Evolutionary conservation across 1,284 basidiomycete genomes (phyloP), one percentile per base, ranked within the genome.

Genomic region (Apiotrichum akiyoshidainum): DNA sequence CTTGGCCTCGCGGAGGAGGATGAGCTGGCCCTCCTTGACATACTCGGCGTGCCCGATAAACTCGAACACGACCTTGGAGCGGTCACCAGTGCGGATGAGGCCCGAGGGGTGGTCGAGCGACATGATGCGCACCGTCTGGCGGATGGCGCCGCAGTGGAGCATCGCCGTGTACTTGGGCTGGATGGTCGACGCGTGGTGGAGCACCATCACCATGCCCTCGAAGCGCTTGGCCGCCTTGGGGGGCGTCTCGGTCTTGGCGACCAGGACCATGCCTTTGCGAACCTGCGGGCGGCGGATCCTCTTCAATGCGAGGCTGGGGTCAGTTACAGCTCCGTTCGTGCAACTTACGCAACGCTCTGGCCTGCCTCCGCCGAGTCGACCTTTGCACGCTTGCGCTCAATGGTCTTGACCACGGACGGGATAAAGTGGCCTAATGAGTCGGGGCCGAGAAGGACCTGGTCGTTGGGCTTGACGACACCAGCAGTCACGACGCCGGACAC

Each of bases 231-330:
- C 67, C 41, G 69, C 68, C 80, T 84, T 84, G 12, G 92, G 91
- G 13, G 85, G 87, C 22, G 79, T 80, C 9, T 95, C 92, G 1
- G 85, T 85, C 75, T 87, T 90, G 55, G 86, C 85, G 0, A 93
- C 86, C 39, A 97, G 80, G 3, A 95, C 89, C 93, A 95, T 95
- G 12, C 92, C 94, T 78, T 98, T 99, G 58, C 96, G 82, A 10
- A 98, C 87, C 47, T 87, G 86, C 9, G 86, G 83, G 54, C 91
- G 81, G 52, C 89, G 84, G 61, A 96, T 87, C 52, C 92, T 84
- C 81, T 99, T 99, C 31, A 99, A 79, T 6, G 94, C 96, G 57
- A 97, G 83, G 0, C 77, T 78, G 54, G 22, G 16, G 46, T 63
- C 49, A 59, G 55, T 16, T 34, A 16, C 11, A 16, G 2, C n/a